Base-by-base conservation (phyloP, 208 protist species). In the Tritrichomonas musculus region DNA sequence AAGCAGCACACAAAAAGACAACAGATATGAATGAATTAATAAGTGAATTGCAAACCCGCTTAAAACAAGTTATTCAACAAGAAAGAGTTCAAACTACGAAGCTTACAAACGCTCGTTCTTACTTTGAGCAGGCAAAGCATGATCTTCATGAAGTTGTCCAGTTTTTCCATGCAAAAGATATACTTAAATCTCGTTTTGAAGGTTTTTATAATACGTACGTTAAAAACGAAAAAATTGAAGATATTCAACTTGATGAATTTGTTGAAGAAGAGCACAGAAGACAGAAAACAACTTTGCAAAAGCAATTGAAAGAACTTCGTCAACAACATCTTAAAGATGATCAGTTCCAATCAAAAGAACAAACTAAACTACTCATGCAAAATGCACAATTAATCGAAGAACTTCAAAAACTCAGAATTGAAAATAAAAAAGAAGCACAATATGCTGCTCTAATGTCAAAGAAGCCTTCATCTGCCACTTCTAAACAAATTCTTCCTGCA, bases 121-220 rank as follows among this genome's bases (percentile, higher is more conserved):
- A 88, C 47, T 88, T 88, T 49, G 77, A 88, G 30, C 77, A 88
- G 39, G 47, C 47, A 20, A 88, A 88, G n/a, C 77, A 88, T 36
- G 77, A 88, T 88, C 27, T 88, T 3, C 47, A 88, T 30, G 77
- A 88, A 57, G 77, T 88, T 50, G 77, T 88, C 11, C 77, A 88
- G 17, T 44, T 44, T 20, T 88, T 88, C 47, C 77, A 88, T n/a
- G 77, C 47, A 20, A 88, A 88, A 50, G 77, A 88, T 57, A 33
- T 39, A 8, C 22, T 88, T 1, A 88, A 57, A 50, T 55, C 77
- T 20, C 44, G 33, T 44, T 88, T 88, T 47, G 9, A 53, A 8
- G 13, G n/a, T 27, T 88, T 88, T 49, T 88, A 57, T 50, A 17
- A 53, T 20, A 88, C 33, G n/a, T 88, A 57, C 47, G 47, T 88